A percentile compares a stretch with the other conserved stretches of the same genome.
phyloP scores from a whole-genome alignment of 208 protist genomes.

The Crithidia bombi region DNA sequence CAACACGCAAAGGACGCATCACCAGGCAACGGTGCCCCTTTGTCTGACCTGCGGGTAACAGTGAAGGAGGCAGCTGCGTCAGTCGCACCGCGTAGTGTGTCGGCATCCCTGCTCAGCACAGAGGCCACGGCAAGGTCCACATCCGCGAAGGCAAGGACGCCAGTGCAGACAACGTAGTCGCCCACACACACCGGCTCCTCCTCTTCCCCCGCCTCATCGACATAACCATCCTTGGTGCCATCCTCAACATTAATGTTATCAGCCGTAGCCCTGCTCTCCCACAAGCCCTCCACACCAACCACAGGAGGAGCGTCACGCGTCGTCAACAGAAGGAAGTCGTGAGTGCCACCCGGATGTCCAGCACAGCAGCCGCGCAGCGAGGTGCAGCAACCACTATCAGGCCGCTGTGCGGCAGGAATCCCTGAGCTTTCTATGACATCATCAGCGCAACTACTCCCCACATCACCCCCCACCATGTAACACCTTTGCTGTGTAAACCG shows the following conservation, averaged over 20 bases:
- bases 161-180: constrained; percentile 66
- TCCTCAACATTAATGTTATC: background rate
- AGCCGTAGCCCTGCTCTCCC: too few relatives aligned
- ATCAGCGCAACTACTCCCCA: background rate
- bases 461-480: background rate
- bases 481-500: background rate
- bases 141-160: constrained; percentile 56
- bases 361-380: too few relatives aligned
- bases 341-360: too few relatives aligned
- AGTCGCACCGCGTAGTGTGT: constrained; percentile 18
- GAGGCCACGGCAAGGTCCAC: constrained; percentile 22
- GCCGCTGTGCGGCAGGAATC: too few relatives aligned
- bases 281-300: too few relatives aligned
- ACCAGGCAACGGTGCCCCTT: background rate
- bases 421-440: too few relatives aligned
- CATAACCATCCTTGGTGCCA: too few relatives aligned
- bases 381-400: too few relatives aligned
- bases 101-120: constrained; percentile 12
- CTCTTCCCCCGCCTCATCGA: constrained; percentile 5
- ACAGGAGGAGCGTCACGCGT: too few relatives aligned
- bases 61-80: constrained; percentile 24
- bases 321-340: too few relatives aligned
- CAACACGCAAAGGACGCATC: background rate
- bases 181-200: constrained; percentile 24
- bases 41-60: background rate